Evolutionary conservation across 169 alveolate genomes (phyloP), one percentile per base, ranked within the genome.

Genomic region (Nephromyces sp.): DNA sequence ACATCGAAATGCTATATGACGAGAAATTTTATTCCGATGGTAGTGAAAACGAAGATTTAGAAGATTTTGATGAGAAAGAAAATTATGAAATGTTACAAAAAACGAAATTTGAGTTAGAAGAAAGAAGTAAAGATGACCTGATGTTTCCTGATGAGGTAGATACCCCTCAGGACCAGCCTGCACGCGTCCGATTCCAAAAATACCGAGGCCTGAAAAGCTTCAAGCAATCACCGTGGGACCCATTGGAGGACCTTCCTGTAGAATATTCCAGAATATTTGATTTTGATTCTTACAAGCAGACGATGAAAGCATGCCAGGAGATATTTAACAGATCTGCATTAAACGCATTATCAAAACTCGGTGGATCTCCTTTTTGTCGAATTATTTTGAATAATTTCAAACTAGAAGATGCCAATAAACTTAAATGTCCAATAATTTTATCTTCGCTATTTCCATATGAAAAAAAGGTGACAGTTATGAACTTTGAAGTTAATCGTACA

Each of bases 151-250:
- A 79, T 52, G 85, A 79, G 64, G 74, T 77, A 21, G 83, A 77
- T 61, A 77, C 83, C 31, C 83, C 83, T 6, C 57, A 66, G 68
- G 78, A 77, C 33, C 52, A 65, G 15, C 66, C 67, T 8, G 83
- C 83, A 6, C 67, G 69, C 43, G 74, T 70, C 52, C 52, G 86
- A 6, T 82, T 78, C 76, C 84, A 73, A 57, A 84, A 80, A 81
- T 84, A 84, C 66, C 79, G 90, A 0, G 90, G 90, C 21, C 75
- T 84, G 43, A 81, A 81, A 75, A 75, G 85, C 68, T 81, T 84
- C 68, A 78, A 85, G 0, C 78, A 83, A 35, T 78, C 86, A 24
- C 34, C 73, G 6, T 84, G 90, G 90, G 81, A 82, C 29, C 78
- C 78, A 30, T 73, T 74, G 66, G 87, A 80, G 62, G 80, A 75